A percentile compares a stretch with the other conserved stretches of the same genome.
These are phyloP conservation scores for Fusarium sp. DNA, from an alignment of 2,329 filamentous ascomycete species.

Conservation along the genomic window DNA sequence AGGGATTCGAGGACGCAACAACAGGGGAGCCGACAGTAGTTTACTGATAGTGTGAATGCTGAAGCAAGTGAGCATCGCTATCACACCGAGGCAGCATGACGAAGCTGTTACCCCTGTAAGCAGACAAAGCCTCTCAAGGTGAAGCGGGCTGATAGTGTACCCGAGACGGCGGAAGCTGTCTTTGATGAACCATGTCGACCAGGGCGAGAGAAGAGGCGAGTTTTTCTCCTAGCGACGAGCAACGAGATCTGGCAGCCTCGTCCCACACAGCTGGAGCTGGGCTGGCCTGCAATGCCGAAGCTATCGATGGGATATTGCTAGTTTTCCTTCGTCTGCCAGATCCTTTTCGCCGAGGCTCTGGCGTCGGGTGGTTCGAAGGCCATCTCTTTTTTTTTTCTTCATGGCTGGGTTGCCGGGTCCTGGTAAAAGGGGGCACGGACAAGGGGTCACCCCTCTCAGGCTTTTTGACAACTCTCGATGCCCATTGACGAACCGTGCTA, in stretches of 20 bases:
- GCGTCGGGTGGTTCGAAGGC: neutral
- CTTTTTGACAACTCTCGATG: constrained; percentile 5
- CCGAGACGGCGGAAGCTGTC: neutral
- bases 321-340: neutral
- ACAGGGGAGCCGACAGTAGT: constrained; percentile 5
- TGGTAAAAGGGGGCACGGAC: constrained; percentile 33
- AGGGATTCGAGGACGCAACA: constrained; percentile 11
- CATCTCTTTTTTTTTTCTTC: neutral
- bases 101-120: constrained; percentile 20
- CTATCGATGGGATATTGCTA: neutral
- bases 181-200: constrained; percentile 2
- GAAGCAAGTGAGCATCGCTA: constrained; percentile 10
- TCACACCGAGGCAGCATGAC: constrained; percentile 8
- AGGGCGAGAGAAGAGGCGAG: neutral
- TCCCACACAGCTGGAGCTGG: neutral
- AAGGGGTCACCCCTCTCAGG: constrained; percentile 2
- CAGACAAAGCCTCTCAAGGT: constrained; percentile 2
- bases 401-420: neutral
- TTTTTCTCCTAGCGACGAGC: neutral
- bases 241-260: neutral
- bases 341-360: neutral
- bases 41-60: constrained; percentile 13
- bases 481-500: constrained; percentile 24
- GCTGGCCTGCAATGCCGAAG: neutral
- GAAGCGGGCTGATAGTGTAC: neutral